A percentile compares a stretch with the other conserved stretches of the same genome.
Conservation (phyloP, 2,329 filamentous ascomycete species). For the Colletotrichum godetiae region DNA sequence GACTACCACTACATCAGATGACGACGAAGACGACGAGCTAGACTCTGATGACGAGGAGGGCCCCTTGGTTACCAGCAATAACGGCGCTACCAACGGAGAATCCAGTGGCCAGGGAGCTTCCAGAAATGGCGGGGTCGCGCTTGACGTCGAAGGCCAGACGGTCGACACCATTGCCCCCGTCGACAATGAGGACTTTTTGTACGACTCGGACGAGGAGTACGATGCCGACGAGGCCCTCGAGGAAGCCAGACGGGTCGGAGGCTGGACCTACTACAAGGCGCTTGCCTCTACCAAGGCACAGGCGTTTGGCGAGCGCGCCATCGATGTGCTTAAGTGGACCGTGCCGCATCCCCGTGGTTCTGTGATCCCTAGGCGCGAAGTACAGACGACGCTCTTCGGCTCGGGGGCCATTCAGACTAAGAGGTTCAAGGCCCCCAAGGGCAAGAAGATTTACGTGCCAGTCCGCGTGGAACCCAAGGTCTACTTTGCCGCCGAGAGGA, state of each 20-base stretch:
- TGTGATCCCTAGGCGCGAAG: constrained; percentile 67
- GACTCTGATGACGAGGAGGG: constrained; percentile 50
- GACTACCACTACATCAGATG: constrained; percentile 81
- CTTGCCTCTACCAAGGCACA: constrained; percentile 61
- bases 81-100: constrained; percentile 44
- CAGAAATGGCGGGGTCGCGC: constrained; percentile 50
- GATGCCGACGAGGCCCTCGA: constrained; percentile 80
- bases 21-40: constrained; percentile 78
- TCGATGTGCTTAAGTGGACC: constrained; percentile 59
- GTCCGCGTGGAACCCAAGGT: constrained; percentile 98
- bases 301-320: constrained; percentile 53
- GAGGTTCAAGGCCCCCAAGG: constrained; percentile 79
- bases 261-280: constrained; percentile 78
- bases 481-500: constrained; percentile 95
- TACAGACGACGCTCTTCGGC: constrained; percentile 65
- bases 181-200: constrained; percentile 80
- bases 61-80: constrained; percentile 8
- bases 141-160: constrained; percentile 87
- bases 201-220: constrained; percentile 90
- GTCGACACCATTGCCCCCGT: constrained; percentile 67
- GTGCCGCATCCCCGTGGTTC: constrained; percentile 67
- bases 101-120: constrained; percentile 50
- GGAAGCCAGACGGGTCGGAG: constrained; percentile 80
- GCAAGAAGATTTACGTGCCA: constrained; percentile 95
- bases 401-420: constrained; percentile 65